phyloP scores from a whole-genome alignment of 768 basidiomycete genomes.

The Nidularia sp. region DNA sequence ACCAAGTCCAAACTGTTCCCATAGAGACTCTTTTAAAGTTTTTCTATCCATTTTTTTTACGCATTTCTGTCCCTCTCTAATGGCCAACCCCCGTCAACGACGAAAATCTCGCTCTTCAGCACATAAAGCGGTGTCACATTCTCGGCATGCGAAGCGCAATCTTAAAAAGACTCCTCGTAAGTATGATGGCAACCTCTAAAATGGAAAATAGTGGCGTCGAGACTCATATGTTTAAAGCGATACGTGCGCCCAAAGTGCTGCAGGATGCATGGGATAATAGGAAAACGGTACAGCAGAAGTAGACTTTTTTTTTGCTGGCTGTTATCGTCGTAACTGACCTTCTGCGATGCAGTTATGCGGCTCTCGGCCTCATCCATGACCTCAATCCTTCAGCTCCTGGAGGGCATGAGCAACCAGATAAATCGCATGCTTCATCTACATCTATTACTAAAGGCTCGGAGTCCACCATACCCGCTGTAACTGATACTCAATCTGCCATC shows the following conservation, averaged over 20 bases:
- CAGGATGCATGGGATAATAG: slow-evolving; percentile 84
- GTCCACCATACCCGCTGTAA: slow-evolving; percentile 1
- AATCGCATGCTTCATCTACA: slow-evolving; percentile 5
- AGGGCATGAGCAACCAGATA: slow-evolving; percentile 50
- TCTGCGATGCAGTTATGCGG: slow-evolving; percentile 57
- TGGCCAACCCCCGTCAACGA: slow-evolving; percentile 95
- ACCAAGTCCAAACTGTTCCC: too few relatives aligned
- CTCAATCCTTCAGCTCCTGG: slow-evolving; percentile 68
- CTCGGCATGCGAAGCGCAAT: slow-evolving; percentile 68
- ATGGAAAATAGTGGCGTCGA: not conserved
- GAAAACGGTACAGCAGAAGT: slow-evolving; percentile 94
- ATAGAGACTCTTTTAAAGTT: too few relatives aligned
- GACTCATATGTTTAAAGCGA: slow-evolving; percentile 39
- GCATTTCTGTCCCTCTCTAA: slow-evolving; percentile 18
- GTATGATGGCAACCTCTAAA: slow-evolving; percentile 11
- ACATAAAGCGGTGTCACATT: slow-evolving; percentile 71
- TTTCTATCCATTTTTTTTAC: not conserved
- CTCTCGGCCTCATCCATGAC: slow-evolving; percentile 68
- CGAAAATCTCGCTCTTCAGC: slow-evolving; percentile 77
- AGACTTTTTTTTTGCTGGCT: slow-evolving; percentile 16
- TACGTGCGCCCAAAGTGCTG: slow-evolving; percentile 77
- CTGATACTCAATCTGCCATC: slow-evolving; percentile 15
- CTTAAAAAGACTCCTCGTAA: slow-evolving; percentile 76
- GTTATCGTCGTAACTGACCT: not conserved
- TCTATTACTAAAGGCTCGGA: slow-evolving; percentile 2